phyloP scores from a whole-genome alignment of 2,329 filamentous ascomycete genomes.

The Colletotrichum australisinense region DNA sequence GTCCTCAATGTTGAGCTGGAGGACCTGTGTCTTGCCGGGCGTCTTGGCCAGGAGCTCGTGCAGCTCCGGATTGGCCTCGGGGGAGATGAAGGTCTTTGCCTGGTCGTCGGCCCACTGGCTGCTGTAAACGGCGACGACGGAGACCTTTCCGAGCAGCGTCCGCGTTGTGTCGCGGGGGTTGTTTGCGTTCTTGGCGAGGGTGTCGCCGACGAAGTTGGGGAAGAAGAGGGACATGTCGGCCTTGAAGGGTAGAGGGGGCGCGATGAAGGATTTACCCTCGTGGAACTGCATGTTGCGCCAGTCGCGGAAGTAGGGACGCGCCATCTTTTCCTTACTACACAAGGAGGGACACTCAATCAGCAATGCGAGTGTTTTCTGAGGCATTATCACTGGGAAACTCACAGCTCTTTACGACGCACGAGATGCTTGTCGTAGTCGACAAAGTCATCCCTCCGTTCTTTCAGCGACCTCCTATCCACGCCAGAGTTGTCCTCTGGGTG shows the following conservation, averaged over 20 bases:
- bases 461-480: slow-evolving; percentile 73
- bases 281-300: slow-evolving; percentile 87
- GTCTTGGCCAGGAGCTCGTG: slow-evolving; percentile 68
- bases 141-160: slow-evolving; percentile 77
- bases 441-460: slow-evolving; percentile 81
- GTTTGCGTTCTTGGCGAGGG: slow-evolving; percentile 70
- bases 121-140: slow-evolving; percentile 84
- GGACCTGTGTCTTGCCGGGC: slow-evolving; percentile 70
- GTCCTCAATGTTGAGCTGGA: slow-evolving; percentile 91
- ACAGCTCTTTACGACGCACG: slow-evolving; percentile 80
- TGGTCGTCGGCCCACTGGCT: slow-evolving; percentile 89
- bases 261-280: slow-evolving; percentile 91
- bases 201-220: slow-evolving; percentile 88
- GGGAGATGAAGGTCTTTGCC: slow-evolving; percentile 76
- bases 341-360: not conserved
- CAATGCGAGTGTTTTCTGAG: not conserved
- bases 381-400: slow-evolving; percentile 41
- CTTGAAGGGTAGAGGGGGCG: slow-evolving; percentile 86
- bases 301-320: slow-evolving; percentile 94
- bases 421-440: slow-evolving; percentile 89
- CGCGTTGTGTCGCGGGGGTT: slow-evolving; percentile 77
- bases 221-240: slow-evolving; percentile 88
- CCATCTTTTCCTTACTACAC: slow-evolving; percentile 76
- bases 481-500: slow-evolving; percentile 84
- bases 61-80: slow-evolving; percentile 76